These are phyloP conservation scores for Fragaria ananassa DNA, from an alignment of 306 rosid genomes.

Conservation along the genomic window DNA sequence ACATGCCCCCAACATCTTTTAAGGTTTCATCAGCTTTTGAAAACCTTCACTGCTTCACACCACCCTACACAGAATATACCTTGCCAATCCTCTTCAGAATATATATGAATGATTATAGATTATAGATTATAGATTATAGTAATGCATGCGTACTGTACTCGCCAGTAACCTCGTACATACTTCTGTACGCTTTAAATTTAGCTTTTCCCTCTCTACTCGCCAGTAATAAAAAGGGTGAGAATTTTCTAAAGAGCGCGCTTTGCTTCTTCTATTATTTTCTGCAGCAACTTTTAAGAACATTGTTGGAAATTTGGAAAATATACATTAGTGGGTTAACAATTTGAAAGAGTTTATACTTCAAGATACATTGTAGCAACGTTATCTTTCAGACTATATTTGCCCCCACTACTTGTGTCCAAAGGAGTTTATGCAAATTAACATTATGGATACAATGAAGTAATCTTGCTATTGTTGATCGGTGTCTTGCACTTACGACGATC, in stretches of 20 bases:
- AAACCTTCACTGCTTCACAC: neutral
- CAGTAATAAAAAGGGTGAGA: neutral
- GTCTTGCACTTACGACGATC: too few relatives aligned
- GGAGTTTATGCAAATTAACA: too few relatives aligned
- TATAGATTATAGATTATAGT: neutral
- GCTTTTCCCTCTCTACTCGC: neutral
- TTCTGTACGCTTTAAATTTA: neutral
- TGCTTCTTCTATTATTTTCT: neutral
- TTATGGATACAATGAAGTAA: too few relatives aligned
- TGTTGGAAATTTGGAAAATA: too few relatives aligned
- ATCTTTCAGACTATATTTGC: too few relatives aligned
- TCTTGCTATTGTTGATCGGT: too few relatives aligned
- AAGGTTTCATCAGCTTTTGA: constrained; percentile 6
- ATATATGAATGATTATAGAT: neutral
- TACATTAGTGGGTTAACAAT: too few relatives aligned
- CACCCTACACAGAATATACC: constrained; percentile 11
- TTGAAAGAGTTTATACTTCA: too few relatives aligned
- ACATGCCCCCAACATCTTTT: neutral
- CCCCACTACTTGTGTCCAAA: too few relatives aligned
- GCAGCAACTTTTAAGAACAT: neutral
- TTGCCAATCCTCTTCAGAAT: neutral
- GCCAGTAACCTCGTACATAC: too few relatives aligned
- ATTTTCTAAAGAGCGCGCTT: neutral
- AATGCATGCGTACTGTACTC: too few relatives aligned
- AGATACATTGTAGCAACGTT: too few relatives aligned